Base-by-base conservation (phyloP, 371 early-diverging fungal species). In the Mycotypha africana region DNA sequence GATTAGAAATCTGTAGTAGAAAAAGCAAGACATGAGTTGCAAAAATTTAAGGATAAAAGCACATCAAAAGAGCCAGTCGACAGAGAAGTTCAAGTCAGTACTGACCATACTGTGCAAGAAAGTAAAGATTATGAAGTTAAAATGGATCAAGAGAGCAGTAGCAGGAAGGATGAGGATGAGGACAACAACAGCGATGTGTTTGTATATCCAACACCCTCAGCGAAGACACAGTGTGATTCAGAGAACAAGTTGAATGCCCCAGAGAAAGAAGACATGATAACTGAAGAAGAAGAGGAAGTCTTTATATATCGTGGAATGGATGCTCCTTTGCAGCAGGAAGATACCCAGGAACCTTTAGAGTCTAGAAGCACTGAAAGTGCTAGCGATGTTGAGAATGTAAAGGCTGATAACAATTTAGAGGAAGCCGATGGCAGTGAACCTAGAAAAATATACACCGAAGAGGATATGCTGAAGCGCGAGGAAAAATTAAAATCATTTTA, bases 201-300 rank as follows among this genome's bases (percentile, higher is more conserved):
- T 58, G 66, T 72, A 60, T 72, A 72, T 54, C 67, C 59, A 16
- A 49, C 65, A 67, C 53, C 67, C 56, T 15, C n/a, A n/a, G n/a
- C n/a, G n/a, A n/a, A n/a, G n/a, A n/a, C n/a, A n/a, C n/a, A n/a
- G n/a, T n/a, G n/a, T n/a, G n/a, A n/a, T n/a, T n/a, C n/a, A 48
- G 9, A 14, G 25, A 45, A 36, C 19, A 19, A 36, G 32, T 24
- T 15, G 31, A 24, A 26, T 34, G 33, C 3, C 20, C 23, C 10
- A 42, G 22, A 37, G 35, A 25, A 16, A 28, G 34, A 39, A 7
- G 51, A 53, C 0, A 45, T 53, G 12, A 60, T 56, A 0, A 58
- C 56, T 2, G 70, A 65, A n/a, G 63, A 63, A 15, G 65, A 68
- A 0, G 65, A 68, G 12, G 65, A 63, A 23, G 64, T 60, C 0